These are phyloP conservation scores for Puccinia horiana DNA, from an alignment of 1,284 basidiomycete species.

Conservation along the genomic window DNA sequence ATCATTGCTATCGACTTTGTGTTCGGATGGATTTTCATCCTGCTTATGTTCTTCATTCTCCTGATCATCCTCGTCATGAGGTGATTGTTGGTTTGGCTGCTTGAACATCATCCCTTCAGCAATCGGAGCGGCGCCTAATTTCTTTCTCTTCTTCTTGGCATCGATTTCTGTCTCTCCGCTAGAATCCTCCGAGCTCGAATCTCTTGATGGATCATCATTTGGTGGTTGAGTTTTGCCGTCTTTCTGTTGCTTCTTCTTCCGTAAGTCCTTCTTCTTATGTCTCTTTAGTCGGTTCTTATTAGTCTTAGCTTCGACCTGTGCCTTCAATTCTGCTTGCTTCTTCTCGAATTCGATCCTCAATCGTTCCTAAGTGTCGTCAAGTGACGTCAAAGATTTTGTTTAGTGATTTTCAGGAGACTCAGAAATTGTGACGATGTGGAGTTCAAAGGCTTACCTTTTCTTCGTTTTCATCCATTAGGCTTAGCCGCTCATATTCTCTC, in stretches of 20 bases:
- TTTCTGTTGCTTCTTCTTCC: conserved; percentile 28
- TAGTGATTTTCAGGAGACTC: no score
- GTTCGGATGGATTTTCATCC: neutral
- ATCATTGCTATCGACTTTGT: conserved; percentile 33
- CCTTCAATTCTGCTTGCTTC: conserved; percentile 68
- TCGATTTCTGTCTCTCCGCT: neutral
- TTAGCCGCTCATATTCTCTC: conserved; percentile 90
- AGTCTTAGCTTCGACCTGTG: conserved; percentile 76
- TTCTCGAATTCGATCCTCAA: conserved; percentile 69
- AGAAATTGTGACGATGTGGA: conserved; percentile 10
- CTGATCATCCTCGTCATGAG: conserved; percentile 15
- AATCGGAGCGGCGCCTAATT: conserved; percentile 42
- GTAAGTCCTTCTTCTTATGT: conserved; percentile 28
- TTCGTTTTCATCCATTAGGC: conserved; percentile 80
- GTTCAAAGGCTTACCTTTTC: conserved; percentile 66
- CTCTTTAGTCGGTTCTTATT: conserved; percentile 87
- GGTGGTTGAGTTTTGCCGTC: conserved; percentile 58
- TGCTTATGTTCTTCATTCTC: conserved; percentile 7
- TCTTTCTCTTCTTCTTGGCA: conserved; percentile 37
- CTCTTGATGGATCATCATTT: conserved; percentile 59
- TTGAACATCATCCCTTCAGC: conserved; percentile 41
- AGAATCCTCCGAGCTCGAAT: conserved; percentile 12
- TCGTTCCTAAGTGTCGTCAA: conserved; percentile 64
- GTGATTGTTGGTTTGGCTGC: neutral
- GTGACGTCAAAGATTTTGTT: conserved; percentile 27